phyloP scores from a whole-genome alignment of 2,329 filamentous ascomycete genomes.

The Aureobasidium musti region DNA sequence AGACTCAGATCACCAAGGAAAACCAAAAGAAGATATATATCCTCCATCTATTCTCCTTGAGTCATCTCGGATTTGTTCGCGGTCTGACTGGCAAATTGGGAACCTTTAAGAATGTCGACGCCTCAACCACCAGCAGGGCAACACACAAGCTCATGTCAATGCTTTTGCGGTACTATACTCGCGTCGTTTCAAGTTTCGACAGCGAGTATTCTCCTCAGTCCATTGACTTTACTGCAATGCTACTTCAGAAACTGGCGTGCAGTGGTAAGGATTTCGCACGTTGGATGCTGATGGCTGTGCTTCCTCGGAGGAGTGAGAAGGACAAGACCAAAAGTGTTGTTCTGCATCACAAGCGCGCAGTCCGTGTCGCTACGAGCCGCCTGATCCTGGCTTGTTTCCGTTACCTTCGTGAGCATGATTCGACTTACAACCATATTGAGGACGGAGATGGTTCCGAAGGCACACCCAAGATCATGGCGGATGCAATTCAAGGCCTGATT shows the following conservation, averaged over 20 bases:
- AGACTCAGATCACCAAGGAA: constrained; percentile 64
- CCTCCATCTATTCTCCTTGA: constrained; percentile 76
- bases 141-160: constrained; percentile 58
- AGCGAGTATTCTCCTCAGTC: constrained; percentile 63
- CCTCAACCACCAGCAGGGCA: constrained; percentile 33
- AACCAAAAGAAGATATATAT: constrained; percentile 73
- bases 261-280: constrained; percentile 54
- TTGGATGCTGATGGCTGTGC: constrained; percentile 60
- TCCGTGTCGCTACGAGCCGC: constrained; percentile 39
- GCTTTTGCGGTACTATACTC: constrained; percentile 68
- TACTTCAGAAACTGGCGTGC: constrained; percentile 58
- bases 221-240: constrained; percentile 58
- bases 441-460: background rate
- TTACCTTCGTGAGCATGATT: constrained; percentile 41
- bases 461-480: background rate
- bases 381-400: constrained; percentile 41
- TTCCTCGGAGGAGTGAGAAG: constrained; percentile 50
- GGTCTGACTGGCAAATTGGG: constrained; percentile 62
- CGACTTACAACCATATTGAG: constrained; percentile 35
- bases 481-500: background rate
- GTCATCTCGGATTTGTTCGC: constrained; percentile 67
- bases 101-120: constrained; percentile 52
- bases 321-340: constrained; percentile 66
- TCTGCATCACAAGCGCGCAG: constrained; percentile 37
- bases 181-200: constrained; percentile 66